phyloP scores from a whole-genome alignment of 495 filamentous ascomycete species.

The Lepraria neglecta region DNA sequence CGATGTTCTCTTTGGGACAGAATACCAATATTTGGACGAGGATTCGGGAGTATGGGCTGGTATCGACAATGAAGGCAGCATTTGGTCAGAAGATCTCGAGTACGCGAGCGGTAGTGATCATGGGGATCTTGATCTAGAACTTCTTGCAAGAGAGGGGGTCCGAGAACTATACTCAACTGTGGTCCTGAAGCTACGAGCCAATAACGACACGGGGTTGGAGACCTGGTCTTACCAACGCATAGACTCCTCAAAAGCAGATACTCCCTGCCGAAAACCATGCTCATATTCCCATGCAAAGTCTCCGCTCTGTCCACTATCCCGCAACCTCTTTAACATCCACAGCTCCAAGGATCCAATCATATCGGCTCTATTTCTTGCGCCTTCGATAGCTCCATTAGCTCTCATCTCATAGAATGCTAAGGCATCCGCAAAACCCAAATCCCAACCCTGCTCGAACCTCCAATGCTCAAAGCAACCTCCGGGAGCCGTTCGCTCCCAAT shows the following conservation, averaged over 20 bases:
- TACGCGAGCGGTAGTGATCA: too few relatives aligned
- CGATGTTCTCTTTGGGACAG: too few relatives aligned
- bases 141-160: too few relatives aligned
- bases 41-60: too few relatives aligned
- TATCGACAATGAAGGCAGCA: too few relatives aligned
- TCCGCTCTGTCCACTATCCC: conserved; percentile 39
- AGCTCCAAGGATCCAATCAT: conserved; percentile 49
- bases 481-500: conserved; percentile 41
- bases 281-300: conserved; percentile 48
- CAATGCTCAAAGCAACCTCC: conserved; percentile 43
- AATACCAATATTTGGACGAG: too few relatives aligned
- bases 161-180: too few relatives aligned
- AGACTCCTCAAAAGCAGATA: conserved; percentile 34
- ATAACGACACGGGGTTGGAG: too few relatives aligned
- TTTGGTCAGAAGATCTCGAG: too few relatives aligned
- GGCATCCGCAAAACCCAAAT: conserved; percentile 47
- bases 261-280: conserved; percentile 44
- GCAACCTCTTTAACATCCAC: conserved; percentile 49
- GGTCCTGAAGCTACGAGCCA: too few relatives aligned
- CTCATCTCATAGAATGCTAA: conserved; percentile 40
- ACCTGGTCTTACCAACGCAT: not conserved
- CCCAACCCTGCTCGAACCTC: conserved; percentile 47
- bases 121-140: too few relatives aligned
- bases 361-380: conserved; percentile 29
- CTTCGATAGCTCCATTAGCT: conserved; percentile 21